phyloP scores from a whole-genome alignment of 139 green algal genomes.

The Coelastrella sp. region DNA sequence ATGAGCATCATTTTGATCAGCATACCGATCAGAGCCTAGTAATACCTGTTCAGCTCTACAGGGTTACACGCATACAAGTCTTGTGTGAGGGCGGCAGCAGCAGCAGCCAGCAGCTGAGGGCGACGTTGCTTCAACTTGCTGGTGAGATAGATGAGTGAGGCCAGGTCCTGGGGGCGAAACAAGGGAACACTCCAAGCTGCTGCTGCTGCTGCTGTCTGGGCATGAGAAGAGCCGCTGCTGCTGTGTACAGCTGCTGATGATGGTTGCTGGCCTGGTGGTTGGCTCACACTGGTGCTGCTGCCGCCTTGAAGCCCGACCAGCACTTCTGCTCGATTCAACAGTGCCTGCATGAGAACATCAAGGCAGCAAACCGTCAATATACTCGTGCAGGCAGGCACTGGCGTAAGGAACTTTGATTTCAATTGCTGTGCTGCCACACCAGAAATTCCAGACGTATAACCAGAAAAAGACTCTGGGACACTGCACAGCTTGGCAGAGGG shows the following conservation, averaged over 20 bases:
- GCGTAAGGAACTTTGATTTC: too few relatives aligned
- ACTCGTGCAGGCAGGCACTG: too few relatives aligned
- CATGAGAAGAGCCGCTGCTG: too few relatives aligned
- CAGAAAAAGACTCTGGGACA: too few relatives aligned
- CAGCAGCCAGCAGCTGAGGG: constrained; percentile 32
- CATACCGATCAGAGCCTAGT: too few relatives aligned
- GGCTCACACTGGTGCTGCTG: constrained; percentile 25
- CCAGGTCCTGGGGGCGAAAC: constrained; percentile 16
- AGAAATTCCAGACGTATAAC: too few relatives aligned
- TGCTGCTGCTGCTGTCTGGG: constrained; percentile 3
- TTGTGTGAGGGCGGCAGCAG: background rate
- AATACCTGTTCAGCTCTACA: constrained; percentile 36
- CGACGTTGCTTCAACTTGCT: constrained; percentile 19
- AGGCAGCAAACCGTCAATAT: too few relatives aligned
- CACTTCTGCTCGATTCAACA: background rate
- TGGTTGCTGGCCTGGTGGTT: background rate
- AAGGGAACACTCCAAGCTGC: background rate
- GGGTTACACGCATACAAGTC: constrained; percentile 33
- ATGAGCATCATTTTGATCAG: background rate
- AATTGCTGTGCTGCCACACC: too few relatives aligned
- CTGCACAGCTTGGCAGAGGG: too few relatives aligned
- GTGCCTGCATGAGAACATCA: background rate
- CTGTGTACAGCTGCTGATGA: background rate
- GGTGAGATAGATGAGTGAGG: background rate
- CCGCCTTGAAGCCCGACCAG: background rate